Conservation (phyloP, 805 yeast species). For the Pichia gijzeniarum region DNA sequence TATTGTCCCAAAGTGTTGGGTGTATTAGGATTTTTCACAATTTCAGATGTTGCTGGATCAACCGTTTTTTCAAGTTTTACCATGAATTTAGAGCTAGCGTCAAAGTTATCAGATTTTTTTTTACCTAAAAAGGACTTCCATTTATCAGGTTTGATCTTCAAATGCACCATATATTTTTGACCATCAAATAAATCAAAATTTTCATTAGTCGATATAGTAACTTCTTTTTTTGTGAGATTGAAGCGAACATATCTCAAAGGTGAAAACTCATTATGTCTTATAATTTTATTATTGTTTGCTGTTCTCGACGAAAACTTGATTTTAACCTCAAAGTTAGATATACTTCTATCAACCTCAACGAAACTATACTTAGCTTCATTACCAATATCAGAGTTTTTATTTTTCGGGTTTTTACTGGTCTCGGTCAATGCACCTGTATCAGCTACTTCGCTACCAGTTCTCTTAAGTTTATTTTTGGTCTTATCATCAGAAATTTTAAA, state of each 20-base stretch:
- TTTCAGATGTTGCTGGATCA: neutral
- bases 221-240: conserved; percentile 20
- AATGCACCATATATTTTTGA: neutral
- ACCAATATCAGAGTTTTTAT: neutral
- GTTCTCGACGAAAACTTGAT: conserved; percentile 3
- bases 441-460: neutral
- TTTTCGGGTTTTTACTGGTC: neutral
- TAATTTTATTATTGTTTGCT: conserved; percentile 11
- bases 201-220: conserved; percentile 24
- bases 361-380: neutral
- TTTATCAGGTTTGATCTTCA: conserved; percentile 5
- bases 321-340: conserved; percentile 8
- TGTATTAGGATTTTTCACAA: too few relatives aligned
- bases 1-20: too few relatives aligned
- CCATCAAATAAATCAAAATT: conserved; percentile 11
- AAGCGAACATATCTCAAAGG: conserved; percentile 34
- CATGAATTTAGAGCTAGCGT: neutral
- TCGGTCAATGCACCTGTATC: neutral
- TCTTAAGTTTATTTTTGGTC: neutral
- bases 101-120: neutral
- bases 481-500: conserved; percentile 18
- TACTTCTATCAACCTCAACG: conserved; percentile 4
- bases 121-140: conserved; percentile 1
- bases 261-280: conserved; percentile 14
- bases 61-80: neutral